Evolutionary conservation across 495 filamentous ascomycete genomes (phyloP).

Genomic region (Xylaria venustula): DNA sequence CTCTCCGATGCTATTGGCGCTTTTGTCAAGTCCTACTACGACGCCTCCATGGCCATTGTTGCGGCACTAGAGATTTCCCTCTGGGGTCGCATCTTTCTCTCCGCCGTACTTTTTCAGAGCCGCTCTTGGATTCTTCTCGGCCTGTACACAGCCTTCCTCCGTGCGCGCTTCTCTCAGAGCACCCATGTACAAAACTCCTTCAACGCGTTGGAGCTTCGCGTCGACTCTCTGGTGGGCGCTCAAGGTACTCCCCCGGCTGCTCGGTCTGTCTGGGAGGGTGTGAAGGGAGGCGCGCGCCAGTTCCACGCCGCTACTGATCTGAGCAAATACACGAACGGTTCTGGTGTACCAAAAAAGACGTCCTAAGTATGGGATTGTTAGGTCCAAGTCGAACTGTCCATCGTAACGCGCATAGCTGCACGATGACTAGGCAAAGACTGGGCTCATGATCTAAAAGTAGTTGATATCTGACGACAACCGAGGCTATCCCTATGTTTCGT

Average conservation of each 20-base stretch:
- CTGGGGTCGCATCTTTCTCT: conserved; percentile 76
- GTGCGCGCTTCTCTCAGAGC: conserved; percentile 87
- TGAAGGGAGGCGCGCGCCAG: conserved; percentile 71
- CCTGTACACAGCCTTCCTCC: conserved; percentile 89
- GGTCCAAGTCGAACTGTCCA: conserved; percentile 6
- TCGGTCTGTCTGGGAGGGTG: conserved; percentile 75
- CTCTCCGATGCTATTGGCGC: conserved; percentile 77
- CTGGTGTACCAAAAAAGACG: conserved; percentile 53
- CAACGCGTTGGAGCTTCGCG: conserved; percentile 64
- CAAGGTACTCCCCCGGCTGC: conserved; percentile 84
- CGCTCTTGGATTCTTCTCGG: conserved; percentile 84
- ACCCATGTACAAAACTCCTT: conserved; percentile 83
- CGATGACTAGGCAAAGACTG: not conserved
- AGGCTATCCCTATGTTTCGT: not conserved
- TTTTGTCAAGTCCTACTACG: conserved; percentile 98
- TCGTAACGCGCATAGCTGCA: conserved; percentile 20
- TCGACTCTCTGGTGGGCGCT: conserved; percentile 78
- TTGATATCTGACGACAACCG: no score
- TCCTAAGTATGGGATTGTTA: conserved; percentile 27
- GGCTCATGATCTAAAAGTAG: no score
- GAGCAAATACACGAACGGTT: conserved; percentile 61
- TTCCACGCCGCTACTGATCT: conserved; percentile 79
- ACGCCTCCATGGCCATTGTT: conserved; percentile 80
- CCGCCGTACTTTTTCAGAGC: conserved; percentile 80
- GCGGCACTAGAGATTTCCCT: conserved; percentile 73